These are phyloP conservation scores for Malassezia japonica DNA, from an alignment of 1,284 basidiomycete genomes.

Conservation along the genomic window DNA sequence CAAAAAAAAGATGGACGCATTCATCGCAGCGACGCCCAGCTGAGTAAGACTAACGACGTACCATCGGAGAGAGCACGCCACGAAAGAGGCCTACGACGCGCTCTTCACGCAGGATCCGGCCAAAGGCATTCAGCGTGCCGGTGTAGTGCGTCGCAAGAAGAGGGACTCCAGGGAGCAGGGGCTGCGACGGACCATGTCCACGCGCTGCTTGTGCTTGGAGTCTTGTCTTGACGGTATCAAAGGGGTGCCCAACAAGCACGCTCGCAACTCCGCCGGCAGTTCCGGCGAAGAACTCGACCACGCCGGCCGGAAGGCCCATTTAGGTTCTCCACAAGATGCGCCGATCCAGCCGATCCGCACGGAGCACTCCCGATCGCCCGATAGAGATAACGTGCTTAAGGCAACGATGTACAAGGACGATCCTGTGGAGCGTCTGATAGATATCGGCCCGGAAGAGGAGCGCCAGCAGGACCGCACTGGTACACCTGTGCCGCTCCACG, in stretches of 20 bases:
- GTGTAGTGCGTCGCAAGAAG: not conserved
- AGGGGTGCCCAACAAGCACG: constrained; percentile 32
- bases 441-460: too few relatives aligned
- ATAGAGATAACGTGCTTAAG: too few relatives aligned
- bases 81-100: constrained; percentile 29
- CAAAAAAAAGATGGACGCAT: constrained; percentile 38
- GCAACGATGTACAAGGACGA: too few relatives aligned
- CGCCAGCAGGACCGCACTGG: too few relatives aligned
- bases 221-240: constrained; percentile 43
- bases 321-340: not conserved
- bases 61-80: constrained; percentile 17
- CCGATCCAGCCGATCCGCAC: too few relatives aligned
- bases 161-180: not conserved
- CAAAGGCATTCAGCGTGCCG: constrained; percentile 31
- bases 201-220: constrained; percentile 24
- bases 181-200: not conserved
- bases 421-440: too few relatives aligned
- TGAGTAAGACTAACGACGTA: not conserved
- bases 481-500: too few relatives aligned
- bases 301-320: not conserved
- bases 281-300: constrained; percentile 42
- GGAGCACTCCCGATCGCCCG: too few relatives aligned
- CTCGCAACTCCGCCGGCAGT: constrained; percentile 35
- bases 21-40: constrained; percentile 44
- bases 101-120: constrained; percentile 33